Percentiles rank a stretch among this genome's conserved stretches.
Conservation (phyloP, 768 basidiomycete species). For the Agrocybe chaxingu region DNA sequence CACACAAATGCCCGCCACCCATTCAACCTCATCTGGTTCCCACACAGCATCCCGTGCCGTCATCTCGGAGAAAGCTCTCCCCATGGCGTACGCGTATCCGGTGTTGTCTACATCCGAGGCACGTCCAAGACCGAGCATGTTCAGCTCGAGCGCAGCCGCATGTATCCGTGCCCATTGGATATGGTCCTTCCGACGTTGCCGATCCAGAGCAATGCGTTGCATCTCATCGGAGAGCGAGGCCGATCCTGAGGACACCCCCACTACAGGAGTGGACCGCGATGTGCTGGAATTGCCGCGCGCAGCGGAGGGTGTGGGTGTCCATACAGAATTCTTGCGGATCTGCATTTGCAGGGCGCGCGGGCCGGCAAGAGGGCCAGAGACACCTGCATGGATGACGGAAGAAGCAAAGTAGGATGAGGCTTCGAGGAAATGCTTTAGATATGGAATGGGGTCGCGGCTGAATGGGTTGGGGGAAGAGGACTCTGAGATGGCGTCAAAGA, state of each 20-base stretch:
- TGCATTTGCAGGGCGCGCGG: constrained; percentile 56
- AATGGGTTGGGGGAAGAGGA: constrained; percentile 29
- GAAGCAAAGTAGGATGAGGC: constrained; percentile 49
- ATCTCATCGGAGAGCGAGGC: constrained; percentile 53
- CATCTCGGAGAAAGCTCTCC: constrained; percentile 53
- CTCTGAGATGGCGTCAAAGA: constrained; percentile 51
- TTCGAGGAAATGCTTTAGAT: constrained; percentile 51
- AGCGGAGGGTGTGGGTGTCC: constrained; percentile 32
- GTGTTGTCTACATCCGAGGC: constrained; percentile 36
- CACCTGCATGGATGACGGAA: constrained; percentile 49
- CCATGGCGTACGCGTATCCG: constrained; percentile 41
- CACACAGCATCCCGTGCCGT: constrained; percentile 64
- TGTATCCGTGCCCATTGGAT: constrained; percentile 69
- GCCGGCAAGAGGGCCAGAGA: constrained; percentile 53
- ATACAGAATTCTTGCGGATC: constrained; percentile 54
- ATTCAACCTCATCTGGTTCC: constrained; percentile 66
- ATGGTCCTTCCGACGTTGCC: constrained; percentile 60
- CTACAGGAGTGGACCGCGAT: constrained; percentile 3
- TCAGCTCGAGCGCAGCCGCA: constrained; percentile 59
- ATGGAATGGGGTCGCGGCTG: constrained; percentile 33
- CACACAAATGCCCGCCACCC: constrained; percentile 63
- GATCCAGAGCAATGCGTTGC: constrained; percentile 58
- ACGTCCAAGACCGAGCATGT: constrained; percentile 43
- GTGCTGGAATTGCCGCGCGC: neutral
- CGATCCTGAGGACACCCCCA: constrained; percentile 14